Conservation (phyloP, 805 yeast genomes). For the Yarrowia sp. region DNA sequence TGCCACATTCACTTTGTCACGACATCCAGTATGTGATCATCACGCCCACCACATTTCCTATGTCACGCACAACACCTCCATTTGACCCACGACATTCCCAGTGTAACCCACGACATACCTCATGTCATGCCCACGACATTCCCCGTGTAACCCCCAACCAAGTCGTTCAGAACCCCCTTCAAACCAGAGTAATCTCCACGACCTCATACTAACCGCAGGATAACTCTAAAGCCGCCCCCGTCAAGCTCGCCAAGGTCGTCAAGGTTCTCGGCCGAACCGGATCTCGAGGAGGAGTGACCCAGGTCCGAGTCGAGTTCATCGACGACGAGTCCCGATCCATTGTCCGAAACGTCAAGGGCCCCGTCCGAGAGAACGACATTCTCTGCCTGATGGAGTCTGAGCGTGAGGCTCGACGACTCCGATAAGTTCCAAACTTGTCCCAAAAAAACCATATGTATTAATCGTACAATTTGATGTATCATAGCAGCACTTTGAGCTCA, state of each 20-base stretch:
- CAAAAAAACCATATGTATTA: constrained; percentile 38
- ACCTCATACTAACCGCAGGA: constrained; percentile 34
- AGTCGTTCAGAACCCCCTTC: too few species aligned
- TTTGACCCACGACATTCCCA: too few species aligned
- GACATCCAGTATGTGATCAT: not conserved
- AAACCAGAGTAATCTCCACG: not conserved
- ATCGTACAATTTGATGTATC: constrained; percentile 29
- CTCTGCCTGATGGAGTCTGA: constrained; percentile 99
- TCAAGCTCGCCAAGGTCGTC: constrained; percentile 98
- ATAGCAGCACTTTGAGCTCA: too few species aligned
- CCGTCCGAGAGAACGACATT: constrained; percentile 97
- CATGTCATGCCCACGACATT: too few species aligned
- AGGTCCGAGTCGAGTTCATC: constrained; percentile 96
- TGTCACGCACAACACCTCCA: too few species aligned
- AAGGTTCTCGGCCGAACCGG: constrained; percentile 99
- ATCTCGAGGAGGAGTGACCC: constrained; percentile 99
- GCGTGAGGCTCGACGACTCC: constrained; percentile 85
- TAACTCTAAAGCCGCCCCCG: constrained; percentile 59
- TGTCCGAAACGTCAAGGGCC: constrained; percentile 97
- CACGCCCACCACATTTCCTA: not conserved
- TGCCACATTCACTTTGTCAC: too few species aligned
- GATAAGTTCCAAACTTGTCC: constrained; percentile 47
- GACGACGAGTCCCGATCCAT: constrained; percentile 95
- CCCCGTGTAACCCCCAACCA: too few species aligned
- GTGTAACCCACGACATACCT: too few species aligned